Evolutionary conservation across 805 yeast species (phyloP), one percentile per base, ranked within the genome.

Genomic region (Metschnikowia peoriensis): DNA sequence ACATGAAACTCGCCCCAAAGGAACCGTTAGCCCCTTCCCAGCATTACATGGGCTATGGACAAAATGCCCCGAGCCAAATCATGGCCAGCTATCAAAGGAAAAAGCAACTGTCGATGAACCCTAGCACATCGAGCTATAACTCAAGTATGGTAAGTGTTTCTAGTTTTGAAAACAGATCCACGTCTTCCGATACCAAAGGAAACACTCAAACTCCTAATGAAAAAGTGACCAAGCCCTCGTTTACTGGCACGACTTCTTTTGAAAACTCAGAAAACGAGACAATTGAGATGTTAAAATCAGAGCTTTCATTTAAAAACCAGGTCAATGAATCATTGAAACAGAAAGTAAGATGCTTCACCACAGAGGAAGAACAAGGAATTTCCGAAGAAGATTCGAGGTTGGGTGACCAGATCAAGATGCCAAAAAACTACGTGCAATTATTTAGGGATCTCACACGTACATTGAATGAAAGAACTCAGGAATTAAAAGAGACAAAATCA

Each of bases 401-500:
- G 37, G 55, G 50, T 16, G 51, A 56, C 41, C 56, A 55, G 16
- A 53, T 76, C 17, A 66, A 59, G 39, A 60, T 81, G 34, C 85
- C 86, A 4, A 61, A 62, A 6, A 72, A 70, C 39, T 63, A 79
- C 38, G 78, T 77, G 52, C 73, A 71, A 38, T 66, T 84, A 27
- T 83, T 82, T 54, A 69, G 69, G 44, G 80, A 74, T 56, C 66
- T 85, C 57, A 70, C 83, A 1, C 67, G 69, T 28, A 71, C 81
- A 11, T 71, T 85, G 52, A 70, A 74, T 38, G 75, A 78, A 28
- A 73, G 78, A 47, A 51, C 56, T 41, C 45, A 51, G 15, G 89
- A 88, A 59, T 71, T 85, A 50, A 76, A 77, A 28, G 87, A 84
- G 17, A 81, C 89, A 1, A 86, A 85, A 56, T 58, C 71, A 14